Evolutionary conservation across 2,329 filamentous ascomycete genomes (phyloP), one percentile per base, ranked within the genome.

Genomic region (Fusarium domesticum): DNA sequence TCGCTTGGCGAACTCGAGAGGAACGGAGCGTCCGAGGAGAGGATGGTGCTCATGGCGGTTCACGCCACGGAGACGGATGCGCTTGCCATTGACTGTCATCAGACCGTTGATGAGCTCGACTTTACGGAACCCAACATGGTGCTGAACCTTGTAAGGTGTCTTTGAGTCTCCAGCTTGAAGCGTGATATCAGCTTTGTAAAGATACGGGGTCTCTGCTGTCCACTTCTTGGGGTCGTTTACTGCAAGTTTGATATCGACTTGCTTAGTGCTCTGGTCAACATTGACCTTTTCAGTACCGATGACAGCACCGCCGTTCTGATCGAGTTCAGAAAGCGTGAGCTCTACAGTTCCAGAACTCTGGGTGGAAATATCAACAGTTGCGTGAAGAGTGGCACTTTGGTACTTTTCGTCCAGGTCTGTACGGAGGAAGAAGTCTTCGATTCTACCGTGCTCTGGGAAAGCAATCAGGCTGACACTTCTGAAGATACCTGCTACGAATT

Each of bases 41-140:
- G 82, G 81, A 55, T 88, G 83, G 55, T 89, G 84, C 45, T 89
- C 85, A 56, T 88, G 85, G 14, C 84, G 39, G 65, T 66, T 4
- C 77, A 81, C 79, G 10, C 84, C 84, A 18, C 78, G 74, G 48
- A 88, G 72, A 2, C 80, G 71, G 35, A 88, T 74, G 0, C 76
- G 69, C 16, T 72, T 71, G 4, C 84, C 83, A 43, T 87, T 87
- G 54, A 87, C 81, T 14, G 71, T 72, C 56, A 85, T 70, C n/a
- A 83, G 63, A 0, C 81, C 80, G 36, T 81, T 69, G 35, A 77
- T 79, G 40, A 85, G 72, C 62, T 87, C 80, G 2, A 85, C 76
- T 38, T 76, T 74, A 33, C 83, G 76, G 64, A 87, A 87, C 0
- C 84, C 84, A 5, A 85, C 65, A 70, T 56, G 54, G 5, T 70